Evolutionary conservation across 768 basidiomycete species (phyloP).

Genomic region (Gymnopilus junonius): DNA sequence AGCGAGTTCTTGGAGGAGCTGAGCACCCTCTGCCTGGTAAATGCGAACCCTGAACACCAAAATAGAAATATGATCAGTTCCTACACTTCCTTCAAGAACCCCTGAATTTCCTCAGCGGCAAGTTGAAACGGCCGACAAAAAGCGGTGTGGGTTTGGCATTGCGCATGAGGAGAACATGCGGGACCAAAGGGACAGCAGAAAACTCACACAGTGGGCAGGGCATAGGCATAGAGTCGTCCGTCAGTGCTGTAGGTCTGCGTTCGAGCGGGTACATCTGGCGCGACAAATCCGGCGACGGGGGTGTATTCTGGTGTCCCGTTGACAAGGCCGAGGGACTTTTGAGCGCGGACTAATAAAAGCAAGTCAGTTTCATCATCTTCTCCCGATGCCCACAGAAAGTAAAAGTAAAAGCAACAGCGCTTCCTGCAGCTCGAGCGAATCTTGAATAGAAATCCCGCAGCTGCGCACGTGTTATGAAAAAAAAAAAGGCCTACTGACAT

Average conservation of each 20-base stretch:
- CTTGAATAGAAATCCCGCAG: neutral
- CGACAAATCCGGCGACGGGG: constrained; percentile 62
- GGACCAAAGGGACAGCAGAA: constrained; percentile 23
- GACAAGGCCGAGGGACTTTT: constrained; percentile 90
- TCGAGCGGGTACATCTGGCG: constrained; percentile 73
- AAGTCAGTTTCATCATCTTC: constrained; percentile 21
- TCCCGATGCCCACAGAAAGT: constrained; percentile 13
- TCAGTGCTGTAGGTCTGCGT: constrained; percentile 85
- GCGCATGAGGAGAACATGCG: constrained; percentile 18
- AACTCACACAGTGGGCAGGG: constrained; percentile 71
- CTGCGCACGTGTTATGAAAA: constrained; percentile 14
- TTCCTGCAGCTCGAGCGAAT: neutral
- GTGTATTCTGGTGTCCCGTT: constrained; percentile 80
- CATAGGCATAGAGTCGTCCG: constrained; percentile 87
- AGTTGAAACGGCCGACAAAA: constrained; percentile 9
- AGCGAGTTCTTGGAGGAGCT: constrained; percentile 75
- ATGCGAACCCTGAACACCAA: constrained; percentile 69
- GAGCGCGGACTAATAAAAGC: constrained; percentile 75
- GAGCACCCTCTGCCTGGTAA: constrained; percentile 72
- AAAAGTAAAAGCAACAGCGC: constrained; percentile 4
- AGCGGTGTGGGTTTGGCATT: constrained; percentile 15
- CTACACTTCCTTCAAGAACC: neutral
- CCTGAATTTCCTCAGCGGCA: constrained; percentile 9
- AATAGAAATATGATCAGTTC: constrained; percentile 2
- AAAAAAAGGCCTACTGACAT: constrained; percentile 56